Evolutionary conservation across 2,329 filamentous ascomycete genomes (phyloP), one percentile per base, ranked within the genome.

Genomic region (Calcarisporium arbuscula): DNA sequence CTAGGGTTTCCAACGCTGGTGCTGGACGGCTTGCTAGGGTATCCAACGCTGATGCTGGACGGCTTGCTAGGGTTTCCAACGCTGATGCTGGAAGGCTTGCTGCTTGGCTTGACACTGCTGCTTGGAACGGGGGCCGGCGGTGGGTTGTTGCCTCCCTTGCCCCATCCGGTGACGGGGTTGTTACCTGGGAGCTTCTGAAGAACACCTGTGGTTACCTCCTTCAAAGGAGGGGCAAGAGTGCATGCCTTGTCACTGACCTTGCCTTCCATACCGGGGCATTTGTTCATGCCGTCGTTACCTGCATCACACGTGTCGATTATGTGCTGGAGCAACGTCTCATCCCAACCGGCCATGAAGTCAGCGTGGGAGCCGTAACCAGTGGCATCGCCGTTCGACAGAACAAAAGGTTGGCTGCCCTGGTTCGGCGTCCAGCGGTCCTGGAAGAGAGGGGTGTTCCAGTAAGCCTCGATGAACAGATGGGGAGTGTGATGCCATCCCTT

Each of bases 331-430:
- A 71, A 67, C 19, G 64, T 56, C 41, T 73, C 66, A 45, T 87
- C 76, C 84, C 84, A 88, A 12, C 74, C 82, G 42, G 82, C 76
- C 44, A 83, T 58, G 61, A 88, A 87, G 57, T 88, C 82, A 30
- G 70, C 81, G 58, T 87, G 82, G 40, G 72, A 71, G 47, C 75
- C 76, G 62, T 74, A 85, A 36, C 82, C 83, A 9, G 82, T 84
- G 15, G 68, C 64, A 38, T 88, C 82, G 28, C 82, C 82, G 50
- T 78, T 79, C 44, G 80, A 65, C 28, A 84, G 72, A 35, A 85
- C 76, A 48, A 85, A 85, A 9, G 78, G 79, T 60, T 76, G 72
- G 17, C 51, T 53, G 47, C 71, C 74, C 40, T 68, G 64, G 44
- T 69, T 63, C 29, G 64, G 60, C n/a, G 64, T 63, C 73, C 74